Conservation (phyloP, 2,329 filamentous ascomycete genomes). For the Pseudofabraea citricarpa region DNA sequence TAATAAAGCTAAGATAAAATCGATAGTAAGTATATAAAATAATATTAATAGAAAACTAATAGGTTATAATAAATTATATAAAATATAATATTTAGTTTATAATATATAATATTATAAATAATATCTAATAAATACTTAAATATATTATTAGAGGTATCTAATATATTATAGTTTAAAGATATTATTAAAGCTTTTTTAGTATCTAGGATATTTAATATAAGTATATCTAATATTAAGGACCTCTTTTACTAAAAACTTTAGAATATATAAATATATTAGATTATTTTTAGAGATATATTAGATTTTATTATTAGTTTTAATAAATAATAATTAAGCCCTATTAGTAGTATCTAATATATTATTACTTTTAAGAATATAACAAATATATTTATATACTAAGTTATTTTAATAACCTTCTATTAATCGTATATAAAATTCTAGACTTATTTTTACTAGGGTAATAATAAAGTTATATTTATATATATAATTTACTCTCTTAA, state of each 20-base stretch:
- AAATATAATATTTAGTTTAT: neutral
- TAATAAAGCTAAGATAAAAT: neutral
- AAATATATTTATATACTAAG: neutral
- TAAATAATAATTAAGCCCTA: neutral
- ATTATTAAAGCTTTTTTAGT: neutral
- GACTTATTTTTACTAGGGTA: no score
- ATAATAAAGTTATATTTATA: neutral
- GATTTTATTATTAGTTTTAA: neutral
- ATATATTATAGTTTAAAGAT: neutral
- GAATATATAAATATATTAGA: neutral
- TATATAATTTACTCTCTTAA: no score
- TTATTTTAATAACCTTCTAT: neutral
- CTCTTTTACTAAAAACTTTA: neutral
- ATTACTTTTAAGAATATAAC: neutral
- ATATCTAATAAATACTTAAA: neutral
- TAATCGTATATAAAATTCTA: neutral
- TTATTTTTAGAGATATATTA: neutral
- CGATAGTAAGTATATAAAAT: no score
- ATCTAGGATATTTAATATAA: neutral
- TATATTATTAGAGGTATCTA: neutral
- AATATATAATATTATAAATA: neutral
- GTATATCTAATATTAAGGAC: neutral
- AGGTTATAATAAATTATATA: neutral
- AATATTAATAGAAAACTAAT: neutral
- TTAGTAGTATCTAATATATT: no score